Base-by-base conservation (phyloP, 2,329 filamentous ascomycete genomes). In the Sporothrix dimorphospora region DNA sequence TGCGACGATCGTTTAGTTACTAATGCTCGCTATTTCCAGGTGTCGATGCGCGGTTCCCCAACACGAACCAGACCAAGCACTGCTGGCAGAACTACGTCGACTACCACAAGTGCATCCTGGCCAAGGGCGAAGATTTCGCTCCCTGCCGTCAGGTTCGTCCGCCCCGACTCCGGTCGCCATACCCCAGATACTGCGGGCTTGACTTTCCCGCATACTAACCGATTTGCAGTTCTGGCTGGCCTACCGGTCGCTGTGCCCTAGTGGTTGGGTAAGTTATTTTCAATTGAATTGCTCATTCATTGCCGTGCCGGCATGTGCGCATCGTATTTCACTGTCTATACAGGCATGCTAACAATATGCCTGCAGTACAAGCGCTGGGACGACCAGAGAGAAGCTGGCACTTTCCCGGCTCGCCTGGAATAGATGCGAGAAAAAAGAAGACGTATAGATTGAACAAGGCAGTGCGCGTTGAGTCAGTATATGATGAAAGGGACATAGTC, bases 81-180 rank as follows among this genome's bases (percentile, higher is more conserved):
- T 99, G 96, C 93, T 99, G 96, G 96, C 97, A 99, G 85, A 99
- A 99, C 90, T 99, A 99, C 86, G 96, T 99, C 87, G 96, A 99
- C 85, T 98, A 99, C 89, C 93, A 99, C 91, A 99, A 99, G 90
- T 99, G 96, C 88, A 94, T 98, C 85, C 87, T 91, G 82, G 95
- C 94, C 85, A 98, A 98, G 90, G 95, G 95, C 85, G 95, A 98
- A 88, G 94, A 98, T 82, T 98, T 98, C 84, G 91, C 93, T 79
- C 95, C 95, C 77, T 98, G 95, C 92, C 92, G 91, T 81, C 94
- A 98, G 92, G 94, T 97, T 91, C 77, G 82, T 72, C 21, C 12
- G 8, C 27, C 71, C 69, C 42, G n/a, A 24, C 12, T 1, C 12
- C n/a, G 3, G 9, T 3, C 21, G 11, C 4, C 6, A 5, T 30